Base-by-base conservation (phyloP, 2,329 filamentous ascomycete genomes). In the Pyrenochaeta sp. region DNA sequence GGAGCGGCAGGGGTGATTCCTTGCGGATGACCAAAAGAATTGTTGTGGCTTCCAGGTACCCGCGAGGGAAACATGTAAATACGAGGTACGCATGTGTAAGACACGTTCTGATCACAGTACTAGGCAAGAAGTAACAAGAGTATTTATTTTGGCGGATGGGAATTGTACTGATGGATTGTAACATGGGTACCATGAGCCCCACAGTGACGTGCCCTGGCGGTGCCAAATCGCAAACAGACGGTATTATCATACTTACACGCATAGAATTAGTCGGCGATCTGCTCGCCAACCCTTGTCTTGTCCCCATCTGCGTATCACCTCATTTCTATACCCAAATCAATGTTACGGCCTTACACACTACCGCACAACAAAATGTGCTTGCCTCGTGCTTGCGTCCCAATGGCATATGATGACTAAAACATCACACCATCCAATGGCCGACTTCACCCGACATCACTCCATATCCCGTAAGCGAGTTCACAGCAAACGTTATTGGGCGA, bases 341-440 rank as follows among this genome's bases (percentile, higher is more conserved):
- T 17, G 35, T n/a, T 35, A 7, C 42, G 12, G 27, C 37, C 23
- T 37, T 27, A 27, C 15, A 30, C 44, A 15, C 14, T 6, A 15
- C 29, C 12, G 18, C 44, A 15, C 12, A 29, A 11, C 44, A 39
- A 39, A 47, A 29, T 20, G 17, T 37, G 39, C 21, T 12, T 42
- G 23, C 40, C 40, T 29, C 15, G 32, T 35, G n/a, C 23, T 31
- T 23, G 40, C 40, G 23, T 18, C 45, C 14, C 7, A 15, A 33
- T 27, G 29, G 4, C 10, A 10, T 7, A 12, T 9, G 4, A 27
- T 51, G 43, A 55, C 47, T 44, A 51, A 55, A 27, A 44, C 18
- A 17, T 55, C 52, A 50, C 47, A 31, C 44, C 46, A 55, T 51
- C 37, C 21, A 3, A n/a, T 21, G 21, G 37, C 46, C 51, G 51